Evolutionary conservation across 1,284 basidiomycete species (phyloP), one percentile per base, ranked within the genome.

Genomic region (Laetiporus sulphureus): DNA sequence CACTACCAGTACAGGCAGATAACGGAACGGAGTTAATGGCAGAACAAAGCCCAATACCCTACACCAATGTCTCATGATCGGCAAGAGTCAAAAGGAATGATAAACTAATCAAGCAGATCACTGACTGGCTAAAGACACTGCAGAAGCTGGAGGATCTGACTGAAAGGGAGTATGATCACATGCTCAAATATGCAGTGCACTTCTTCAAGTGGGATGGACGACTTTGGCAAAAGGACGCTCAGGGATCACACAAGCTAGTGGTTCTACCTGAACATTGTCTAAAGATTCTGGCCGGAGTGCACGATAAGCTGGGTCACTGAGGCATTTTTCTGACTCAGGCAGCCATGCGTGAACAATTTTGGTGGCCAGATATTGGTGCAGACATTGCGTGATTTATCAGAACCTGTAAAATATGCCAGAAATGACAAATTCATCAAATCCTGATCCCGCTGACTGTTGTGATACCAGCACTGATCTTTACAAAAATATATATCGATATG

Each of bases 331-430:
- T 50, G n/a, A 49, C 45, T 0, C 7, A 36, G 21, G 42, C 22
- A 7, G 16, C 19, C 3, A 15, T 40, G 15, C n/a, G 21, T 4
- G 31, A 48, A n/a, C 38, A 52, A 8, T 56, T 59, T 38, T 60
- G 52, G 46, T 56, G 57, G 57, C 57, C 50, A 42, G 58, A 0
- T n/a, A n/a, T n/a, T n/a, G n/a, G n/a, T n/a, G n/a, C n/a, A n/a
- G n/a, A n/a, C n/a, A n/a, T n/a, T n/a, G 25, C 31, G 12, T 54
- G 51, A 39, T 54, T 47, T 36, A 38, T 59, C 10, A 32, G 43
- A 2, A 63, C 67, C 0, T 70, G 67, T 38, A 60, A 67, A 40
- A 36, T 55, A 25, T 71, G 67, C 41, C 66, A 69, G 38, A 16
- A 53, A 3, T 38, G 55, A 2, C 47, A 50, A 2, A 51, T 44